Conservation (phyloP, 2,329 filamentous ascomycete genomes). For the Sclerotinia borealis region DNA sequence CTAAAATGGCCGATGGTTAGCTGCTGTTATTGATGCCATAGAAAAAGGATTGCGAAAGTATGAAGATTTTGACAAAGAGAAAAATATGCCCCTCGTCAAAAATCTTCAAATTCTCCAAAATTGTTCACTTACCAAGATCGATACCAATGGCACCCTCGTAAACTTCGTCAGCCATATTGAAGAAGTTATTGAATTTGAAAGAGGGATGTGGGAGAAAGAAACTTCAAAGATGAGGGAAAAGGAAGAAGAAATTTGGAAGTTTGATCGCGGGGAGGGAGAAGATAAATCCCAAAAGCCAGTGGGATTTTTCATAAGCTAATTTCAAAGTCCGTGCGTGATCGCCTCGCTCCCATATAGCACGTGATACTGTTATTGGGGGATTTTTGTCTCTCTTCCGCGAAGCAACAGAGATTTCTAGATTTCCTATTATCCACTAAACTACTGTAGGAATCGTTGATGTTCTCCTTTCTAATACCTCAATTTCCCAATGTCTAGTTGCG, state of each 20-base stretch:
- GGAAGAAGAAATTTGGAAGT: neutral
- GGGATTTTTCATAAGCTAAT: slow-evolving; percentile 8
- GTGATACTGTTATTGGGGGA: neutral
- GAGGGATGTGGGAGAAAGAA: slow-evolving; percentile 17
- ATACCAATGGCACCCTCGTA: slow-evolving; percentile 99
- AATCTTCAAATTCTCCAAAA: neutral
- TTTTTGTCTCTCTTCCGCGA: neutral
- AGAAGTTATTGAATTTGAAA: slow-evolving; percentile 17
- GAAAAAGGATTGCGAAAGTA: neutral
- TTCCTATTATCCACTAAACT: neutral
- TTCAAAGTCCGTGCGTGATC: neutral
- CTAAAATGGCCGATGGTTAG: slow-evolving; percentile 43
- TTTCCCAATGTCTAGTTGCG: neutral
- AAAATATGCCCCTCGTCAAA: slow-evolving; percentile 7
- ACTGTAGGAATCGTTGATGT: neutral
- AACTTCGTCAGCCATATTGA: slow-evolving; percentile 90
- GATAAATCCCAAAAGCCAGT: slow-evolving; percentile 8
- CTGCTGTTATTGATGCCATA: neutral
- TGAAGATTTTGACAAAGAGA: neutral
- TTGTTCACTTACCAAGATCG: slow-evolving; percentile 74
- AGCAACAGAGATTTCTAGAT: neutral
- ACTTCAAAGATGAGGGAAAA: slow-evolving; percentile 12
- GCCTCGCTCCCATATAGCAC: neutral
- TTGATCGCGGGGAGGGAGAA: slow-evolving; percentile 16
- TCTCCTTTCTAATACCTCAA: neutral